A percentile compares a stretch with the other conserved stretches of the same genome.
Conservation (phyloP, 1,284 basidiomycete species). For the Microbotryomycetes sp. region DNA sequence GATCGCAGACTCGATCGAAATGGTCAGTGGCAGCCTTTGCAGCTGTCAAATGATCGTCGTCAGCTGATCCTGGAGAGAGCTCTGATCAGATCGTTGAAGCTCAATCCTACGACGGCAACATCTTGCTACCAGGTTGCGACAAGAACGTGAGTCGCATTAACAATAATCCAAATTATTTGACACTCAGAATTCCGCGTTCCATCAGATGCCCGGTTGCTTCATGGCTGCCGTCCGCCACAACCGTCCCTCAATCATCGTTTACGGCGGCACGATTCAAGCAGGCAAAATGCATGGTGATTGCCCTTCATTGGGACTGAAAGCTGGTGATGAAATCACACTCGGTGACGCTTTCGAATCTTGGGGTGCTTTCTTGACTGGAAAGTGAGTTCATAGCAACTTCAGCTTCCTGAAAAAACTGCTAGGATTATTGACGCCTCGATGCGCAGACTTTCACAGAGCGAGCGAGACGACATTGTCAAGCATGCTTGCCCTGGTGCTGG, state of each 20-base stretch:
- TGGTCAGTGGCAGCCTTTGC: conserved; percentile 52
- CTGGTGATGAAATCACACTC: conserved; percentile 8
- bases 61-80: neutral
- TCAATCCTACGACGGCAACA: conserved; percentile 9
- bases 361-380: conserved; percentile 8
- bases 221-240: conserved; percentile 53
- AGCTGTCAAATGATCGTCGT: neutral
- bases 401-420: neutral
- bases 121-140: conserved; percentile 51
- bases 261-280: conserved; percentile 17
- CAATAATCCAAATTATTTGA: conserved; percentile 6
- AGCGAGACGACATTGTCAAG: neutral
- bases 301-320: conserved; percentile 1
- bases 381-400: neutral
- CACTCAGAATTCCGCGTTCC: neutral
- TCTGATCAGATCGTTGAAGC: conserved; percentile 3
- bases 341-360: conserved; percentile 16
- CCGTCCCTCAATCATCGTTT: conserved; percentile 49
- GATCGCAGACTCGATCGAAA: conserved; percentile 82
- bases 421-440: neutral
- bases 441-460: neutral
- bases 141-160: conserved; percentile 56
- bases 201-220: conserved; percentile 67
- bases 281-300: conserved; percentile 11
- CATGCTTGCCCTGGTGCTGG: conserved; percentile 17